phyloP scores from a whole-genome alignment of 169 alveolate species.

The Plasmodium vivax region DNA sequence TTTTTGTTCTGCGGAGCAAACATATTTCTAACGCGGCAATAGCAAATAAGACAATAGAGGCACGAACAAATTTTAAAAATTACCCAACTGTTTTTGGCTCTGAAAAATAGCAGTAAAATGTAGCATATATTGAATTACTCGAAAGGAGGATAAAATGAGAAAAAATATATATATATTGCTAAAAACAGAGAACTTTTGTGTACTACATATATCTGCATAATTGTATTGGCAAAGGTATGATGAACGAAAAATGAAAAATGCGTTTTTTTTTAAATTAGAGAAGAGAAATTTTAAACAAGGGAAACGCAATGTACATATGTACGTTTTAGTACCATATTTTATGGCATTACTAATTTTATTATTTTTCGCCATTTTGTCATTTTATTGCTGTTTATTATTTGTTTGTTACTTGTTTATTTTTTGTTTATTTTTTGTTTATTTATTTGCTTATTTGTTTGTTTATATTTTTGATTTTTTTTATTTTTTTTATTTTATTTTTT shows the following conservation, averaged over 20 bases:
- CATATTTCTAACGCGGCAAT: background rate
- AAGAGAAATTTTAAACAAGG: conserved; percentile 7
- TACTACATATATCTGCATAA: background rate
- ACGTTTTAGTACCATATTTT: background rate
- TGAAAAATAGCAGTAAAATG: background rate
- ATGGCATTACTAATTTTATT: background rate
- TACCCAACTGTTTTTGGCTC: background rate
- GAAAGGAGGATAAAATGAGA: background rate
- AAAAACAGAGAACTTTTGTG: background rate
- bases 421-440: background rate
- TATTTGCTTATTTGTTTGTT: background rate
- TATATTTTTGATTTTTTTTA: background rate
- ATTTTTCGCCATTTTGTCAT: background rate
- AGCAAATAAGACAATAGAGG: conserved; percentile 9
- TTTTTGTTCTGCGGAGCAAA: conserved; percentile 2
- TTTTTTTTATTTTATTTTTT: background rate
- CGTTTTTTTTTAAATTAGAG: conserved; percentile 18
- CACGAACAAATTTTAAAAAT: background rate
- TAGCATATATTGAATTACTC: background rate
- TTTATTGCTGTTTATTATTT: background rate
- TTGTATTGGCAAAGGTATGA: background rate
- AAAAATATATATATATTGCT: background rate
- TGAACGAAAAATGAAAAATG: background rate
- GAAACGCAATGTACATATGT: background rate
- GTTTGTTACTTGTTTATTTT: background rate